phyloP scores from a whole-genome alignment of 2,329 filamentous ascomycete species.

The Parastagonospora nodorum region DNA sequence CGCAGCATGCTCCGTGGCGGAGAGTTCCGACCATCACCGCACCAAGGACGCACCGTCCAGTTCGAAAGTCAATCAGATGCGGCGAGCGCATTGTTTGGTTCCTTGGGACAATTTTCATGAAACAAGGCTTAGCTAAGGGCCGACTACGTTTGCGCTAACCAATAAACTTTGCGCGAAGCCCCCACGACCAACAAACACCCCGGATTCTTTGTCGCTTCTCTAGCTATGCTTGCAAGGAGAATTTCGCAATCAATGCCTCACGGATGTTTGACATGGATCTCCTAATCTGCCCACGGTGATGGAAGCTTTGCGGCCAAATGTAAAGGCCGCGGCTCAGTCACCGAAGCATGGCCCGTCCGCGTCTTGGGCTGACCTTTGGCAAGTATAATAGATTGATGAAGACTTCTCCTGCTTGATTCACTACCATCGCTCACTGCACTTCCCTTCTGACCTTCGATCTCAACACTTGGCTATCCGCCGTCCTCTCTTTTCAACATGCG shows the following conservation, averaged over 20 bases:
- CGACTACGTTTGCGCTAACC: constrained; percentile 3
- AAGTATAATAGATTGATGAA: neutral
- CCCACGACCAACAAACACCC: neutral
- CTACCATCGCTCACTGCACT: neutral
- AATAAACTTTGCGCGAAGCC: constrained; percentile 4
- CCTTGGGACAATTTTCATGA: constrained; percentile 5
- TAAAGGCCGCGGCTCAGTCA: constrained; percentile 8
- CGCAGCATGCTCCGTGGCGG: neutral
- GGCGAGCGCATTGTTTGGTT: neutral
- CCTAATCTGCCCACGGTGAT: constrained; percentile 4
- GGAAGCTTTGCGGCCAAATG: constrained; percentile 12
- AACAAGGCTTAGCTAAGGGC: constrained; percentile 9
- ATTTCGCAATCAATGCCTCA: neutral
- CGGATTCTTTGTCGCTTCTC: neutral
- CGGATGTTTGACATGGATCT: neutral
- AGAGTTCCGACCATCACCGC: neutral
- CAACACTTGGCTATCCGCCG: constrained; percentile 17
- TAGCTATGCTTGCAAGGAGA: neutral
- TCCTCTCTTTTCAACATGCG: constrained; percentile 32
- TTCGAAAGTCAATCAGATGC: neutral
- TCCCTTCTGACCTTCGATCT: constrained; percentile 7
- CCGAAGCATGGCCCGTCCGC: constrained; percentile 7
- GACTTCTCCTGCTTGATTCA: neutral
- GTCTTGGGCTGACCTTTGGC: neutral
- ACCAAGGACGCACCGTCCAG: neutral